Conservation (phyloP, 2,329 filamentous ascomycete genomes). For the Leptographium lundbergii region DNA sequence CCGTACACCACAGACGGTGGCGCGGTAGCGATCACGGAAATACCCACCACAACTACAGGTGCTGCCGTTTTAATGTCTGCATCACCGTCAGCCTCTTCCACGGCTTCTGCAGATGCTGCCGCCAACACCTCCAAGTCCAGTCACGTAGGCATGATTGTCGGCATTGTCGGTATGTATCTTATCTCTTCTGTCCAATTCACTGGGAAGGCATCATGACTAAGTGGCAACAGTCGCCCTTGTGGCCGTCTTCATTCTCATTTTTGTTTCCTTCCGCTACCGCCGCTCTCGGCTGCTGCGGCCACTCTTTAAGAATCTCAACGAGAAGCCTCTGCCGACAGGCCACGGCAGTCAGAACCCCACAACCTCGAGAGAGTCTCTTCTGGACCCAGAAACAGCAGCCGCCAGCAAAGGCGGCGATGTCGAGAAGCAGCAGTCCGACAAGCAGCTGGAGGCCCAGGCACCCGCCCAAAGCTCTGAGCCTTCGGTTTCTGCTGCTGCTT, state of each 20-base stretch:
- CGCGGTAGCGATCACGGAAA: not conserved
- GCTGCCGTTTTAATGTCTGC: not conserved
- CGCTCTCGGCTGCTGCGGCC: not conserved
- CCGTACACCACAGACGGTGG: not conserved
- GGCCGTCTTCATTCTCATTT: not conserved
- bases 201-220: not conserved
- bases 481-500: not conserved
- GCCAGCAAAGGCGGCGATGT: not conserved
- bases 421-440: not conserved
- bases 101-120: not conserved
- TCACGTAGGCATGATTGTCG: conserved; percentile 5
- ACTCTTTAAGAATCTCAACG: not conserved
- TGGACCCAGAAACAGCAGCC: not conserved
- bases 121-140: not conserved
- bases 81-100: not conserved
- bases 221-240: not conserved
- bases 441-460: not conserved
- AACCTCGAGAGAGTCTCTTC: not conserved
- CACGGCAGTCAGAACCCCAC: not conserved
- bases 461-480: not conserved
- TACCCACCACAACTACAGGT: not conserved
- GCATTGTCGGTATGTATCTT: conserved; percentile 1
- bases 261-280: conserved; percentile 6
- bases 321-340: no score
- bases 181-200: not conserved